These are phyloP conservation scores for Oidiodendron maius DNA, from an alignment of 495 filamentous ascomycete genomes.

Conservation along the genomic window DNA sequence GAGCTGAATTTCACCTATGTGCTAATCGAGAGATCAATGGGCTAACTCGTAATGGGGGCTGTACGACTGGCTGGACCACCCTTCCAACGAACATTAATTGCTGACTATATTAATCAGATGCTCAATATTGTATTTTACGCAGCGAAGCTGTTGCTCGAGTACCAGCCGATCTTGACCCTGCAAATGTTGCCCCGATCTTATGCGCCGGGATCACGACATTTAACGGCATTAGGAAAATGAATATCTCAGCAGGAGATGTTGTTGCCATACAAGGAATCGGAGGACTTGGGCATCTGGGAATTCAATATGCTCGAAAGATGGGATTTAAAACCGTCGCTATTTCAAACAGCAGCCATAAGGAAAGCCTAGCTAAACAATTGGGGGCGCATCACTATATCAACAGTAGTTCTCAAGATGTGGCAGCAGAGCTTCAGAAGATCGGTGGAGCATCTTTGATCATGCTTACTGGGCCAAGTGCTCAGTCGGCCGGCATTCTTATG, in stretches of 20 bases:
- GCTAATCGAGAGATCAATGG: constrained; percentile 44
- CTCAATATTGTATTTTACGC: constrained; percentile 56
- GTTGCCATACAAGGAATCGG: constrained; percentile 64
- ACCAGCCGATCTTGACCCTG: constrained; percentile 50
- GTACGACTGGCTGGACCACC: no score
- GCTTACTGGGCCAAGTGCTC: constrained; percentile 53
- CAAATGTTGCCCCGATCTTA: constrained; percentile 58
- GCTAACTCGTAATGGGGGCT: constrained; percentile 45
- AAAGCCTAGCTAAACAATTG: constrained; percentile 51
- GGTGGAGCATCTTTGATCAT: constrained; percentile 60
- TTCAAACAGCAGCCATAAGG: constrained; percentile 50
- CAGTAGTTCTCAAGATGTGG: constrained; percentile 44
- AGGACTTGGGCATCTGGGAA: constrained; percentile 60
- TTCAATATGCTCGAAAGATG: constrained; percentile 47
- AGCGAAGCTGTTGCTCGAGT: constrained; percentile 60
- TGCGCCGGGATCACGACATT: constrained; percentile 71
- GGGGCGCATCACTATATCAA: constrained; percentile 68
- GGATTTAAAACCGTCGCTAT: constrained; percentile 61
- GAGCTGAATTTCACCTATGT: constrained; percentile 51
- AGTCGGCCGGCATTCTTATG: constrained; percentile 46
- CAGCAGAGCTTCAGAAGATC: constrained; percentile 43
- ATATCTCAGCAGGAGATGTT: constrained; percentile 46
- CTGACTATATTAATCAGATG: no score
- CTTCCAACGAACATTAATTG: no score
- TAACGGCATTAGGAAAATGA: constrained; percentile 60